These are phyloP conservation scores for Monosporascus sp. DNA, from an alignment of 2,329 filamentous ascomycete species.

Conservation along the genomic window DNA sequence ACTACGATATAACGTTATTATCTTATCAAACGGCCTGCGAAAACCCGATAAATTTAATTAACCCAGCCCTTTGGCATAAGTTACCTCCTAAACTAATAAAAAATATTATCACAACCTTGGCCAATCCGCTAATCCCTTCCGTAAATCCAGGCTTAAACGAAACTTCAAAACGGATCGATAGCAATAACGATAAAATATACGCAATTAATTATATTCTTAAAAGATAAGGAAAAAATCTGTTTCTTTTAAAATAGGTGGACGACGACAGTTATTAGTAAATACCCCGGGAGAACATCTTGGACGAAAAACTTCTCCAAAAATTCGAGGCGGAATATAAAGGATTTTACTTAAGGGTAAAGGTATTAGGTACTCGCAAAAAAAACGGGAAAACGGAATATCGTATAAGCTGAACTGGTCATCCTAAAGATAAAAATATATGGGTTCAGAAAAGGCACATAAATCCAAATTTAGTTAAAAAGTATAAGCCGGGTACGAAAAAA, in stretches of 20 bases:
- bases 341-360: neutral
- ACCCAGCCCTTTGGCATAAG: neutral
- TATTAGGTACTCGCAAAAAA: neutral
- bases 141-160: neutral
- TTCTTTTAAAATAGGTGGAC: neutral
- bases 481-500: slow-evolving; percentile 1
- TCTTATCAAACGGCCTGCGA: too few relatives aligned
- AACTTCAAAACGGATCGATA: neutral
- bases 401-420: neutral
- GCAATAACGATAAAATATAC: neutral
- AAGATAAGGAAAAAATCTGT: neutral
- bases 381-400: slow-evolving; percentile 1
- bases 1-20: neutral
- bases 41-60: too few relatives aligned
- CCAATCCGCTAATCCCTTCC: neutral
- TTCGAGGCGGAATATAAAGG: neutral
- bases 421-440: neutral
- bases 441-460: neutral
- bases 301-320: neutral
- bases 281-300: neutral
- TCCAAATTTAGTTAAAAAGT: neutral
- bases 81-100: neutral
- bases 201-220: neutral
- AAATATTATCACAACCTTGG: neutral
- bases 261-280: neutral